These are phyloP conservation scores for Chaetomiaceae sp. DNA, from an alignment of 2,329 filamentous ascomycete genomes.

Conservation along the genomic window DNA sequence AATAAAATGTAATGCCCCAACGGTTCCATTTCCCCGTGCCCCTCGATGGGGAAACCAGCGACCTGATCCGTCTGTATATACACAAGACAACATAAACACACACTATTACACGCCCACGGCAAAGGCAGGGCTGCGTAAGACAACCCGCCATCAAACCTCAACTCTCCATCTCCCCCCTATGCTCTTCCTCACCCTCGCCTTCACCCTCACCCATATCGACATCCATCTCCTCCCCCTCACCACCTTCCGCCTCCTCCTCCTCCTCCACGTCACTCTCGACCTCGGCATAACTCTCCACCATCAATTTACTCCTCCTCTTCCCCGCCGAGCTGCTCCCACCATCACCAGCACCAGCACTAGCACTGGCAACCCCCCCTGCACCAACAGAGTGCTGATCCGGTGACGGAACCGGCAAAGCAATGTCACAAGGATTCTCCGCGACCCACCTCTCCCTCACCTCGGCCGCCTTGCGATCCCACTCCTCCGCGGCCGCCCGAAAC, in stretches of 20 bases:
- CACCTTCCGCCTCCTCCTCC: neutral
- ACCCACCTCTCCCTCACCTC: constrained; percentile 51
- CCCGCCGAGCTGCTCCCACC: constrained; percentile 30
- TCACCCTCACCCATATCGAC: neutral
- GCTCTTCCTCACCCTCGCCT: neutral
- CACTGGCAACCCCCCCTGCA: no score
- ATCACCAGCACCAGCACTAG: constrained; percentile 24
- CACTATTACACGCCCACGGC: neutral
- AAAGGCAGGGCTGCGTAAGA: no score
- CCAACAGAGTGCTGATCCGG: no score
- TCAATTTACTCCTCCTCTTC: constrained; percentile 29
- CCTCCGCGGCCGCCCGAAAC: constrained; percentile 57
- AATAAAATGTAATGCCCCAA: no score
- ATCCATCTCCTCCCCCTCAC: neutral
- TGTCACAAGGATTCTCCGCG: constrained; percentile 42
- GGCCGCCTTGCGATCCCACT: constrained; percentile 68
- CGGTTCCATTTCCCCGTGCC: no score
- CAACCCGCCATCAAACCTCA: no score
- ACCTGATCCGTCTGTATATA: no score
- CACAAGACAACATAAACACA: no score
- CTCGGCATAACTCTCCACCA: constrained; percentile 38
- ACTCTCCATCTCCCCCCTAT: constrained; percentile 29
- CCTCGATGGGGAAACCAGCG: no score
- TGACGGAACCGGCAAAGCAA: no score
- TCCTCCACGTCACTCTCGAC: constrained; percentile 29